Percentiles rank a stretch among this genome's conserved stretches.
phyloP scores from a whole-genome alignment of 2,329 filamentous ascomycete genomes.

The Fusarium hostae region DNA sequence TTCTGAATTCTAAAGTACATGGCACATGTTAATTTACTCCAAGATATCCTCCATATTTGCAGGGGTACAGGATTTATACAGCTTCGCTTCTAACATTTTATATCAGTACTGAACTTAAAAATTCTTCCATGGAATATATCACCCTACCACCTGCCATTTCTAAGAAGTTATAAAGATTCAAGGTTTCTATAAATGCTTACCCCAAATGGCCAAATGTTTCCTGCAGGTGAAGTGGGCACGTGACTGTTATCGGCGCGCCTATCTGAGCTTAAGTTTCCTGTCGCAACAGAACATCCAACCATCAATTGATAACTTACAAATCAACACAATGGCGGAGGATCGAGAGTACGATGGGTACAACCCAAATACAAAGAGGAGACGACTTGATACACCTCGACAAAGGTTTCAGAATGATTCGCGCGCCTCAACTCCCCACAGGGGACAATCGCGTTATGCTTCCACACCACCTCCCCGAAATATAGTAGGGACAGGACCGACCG shows the following conservation, averaged over 20 bases:
- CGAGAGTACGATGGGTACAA: constrained; percentile 53
- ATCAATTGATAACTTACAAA: neutral
- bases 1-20: neutral
- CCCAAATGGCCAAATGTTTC: too few species aligned
- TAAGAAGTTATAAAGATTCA: too few species aligned
- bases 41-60: neutral
- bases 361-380: constrained; percentile 54
- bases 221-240: neutral
- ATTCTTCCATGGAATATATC: too few species aligned
- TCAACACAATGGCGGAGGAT: constrained; percentile 49
- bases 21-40: neutral
- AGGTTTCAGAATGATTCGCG: constrained; percentile 50
- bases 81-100: too few species aligned
- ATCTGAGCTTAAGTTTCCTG: neutral
- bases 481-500: constrained; percentile 69
- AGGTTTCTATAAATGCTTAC: too few species aligned
- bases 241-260: constrained; percentile 1
- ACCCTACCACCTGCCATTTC: too few species aligned
- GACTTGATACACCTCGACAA: constrained; percentile 48
- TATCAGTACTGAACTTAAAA: too few species aligned
- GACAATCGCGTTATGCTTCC: constrained; percentile 53
- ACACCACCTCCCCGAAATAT: constrained; percentile 51
- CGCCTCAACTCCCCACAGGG: constrained; percentile 47
- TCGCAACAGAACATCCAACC: neutral
- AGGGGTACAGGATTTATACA: too few species aligned